Evolutionary conservation across 2,329 filamentous ascomycete species (phyloP).

Genomic region (Colletotrichum graminicola): DNA sequence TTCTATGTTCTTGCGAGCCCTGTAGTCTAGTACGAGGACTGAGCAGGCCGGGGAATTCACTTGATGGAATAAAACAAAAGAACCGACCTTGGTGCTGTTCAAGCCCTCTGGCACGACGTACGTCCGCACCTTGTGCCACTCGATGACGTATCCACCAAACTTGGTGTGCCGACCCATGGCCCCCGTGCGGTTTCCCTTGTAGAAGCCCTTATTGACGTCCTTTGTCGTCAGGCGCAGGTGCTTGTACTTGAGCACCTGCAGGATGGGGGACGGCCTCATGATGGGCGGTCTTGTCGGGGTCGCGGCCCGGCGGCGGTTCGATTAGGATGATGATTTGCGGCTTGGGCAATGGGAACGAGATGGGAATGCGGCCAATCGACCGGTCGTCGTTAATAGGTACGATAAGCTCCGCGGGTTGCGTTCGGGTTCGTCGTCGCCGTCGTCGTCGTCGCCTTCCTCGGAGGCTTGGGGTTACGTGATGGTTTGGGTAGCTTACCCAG

Average conservation of each 20-base stretch:
- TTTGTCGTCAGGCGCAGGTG: conserved; percentile 91
- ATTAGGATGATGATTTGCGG: neutral
- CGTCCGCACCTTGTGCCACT: conserved; percentile 90
- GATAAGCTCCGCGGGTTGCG: neutral
- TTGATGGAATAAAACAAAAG: neutral
- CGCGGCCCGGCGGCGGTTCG: neutral
- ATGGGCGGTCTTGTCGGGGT: conserved; percentile 44
- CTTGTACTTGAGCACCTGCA: conserved; percentile 76
- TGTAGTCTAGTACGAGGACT: neutral
- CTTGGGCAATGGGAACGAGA: neutral
- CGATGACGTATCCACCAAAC: conserved; percentile 85
- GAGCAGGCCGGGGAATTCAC: neutral
- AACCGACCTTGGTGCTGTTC: conserved; percentile 76
- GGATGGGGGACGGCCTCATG: conserved; percentile 77
- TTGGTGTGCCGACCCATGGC: conserved; percentile 88
- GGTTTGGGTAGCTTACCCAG: conserved; percentile 7
- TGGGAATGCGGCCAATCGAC: neutral
- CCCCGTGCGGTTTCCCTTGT: conserved; percentile 94
- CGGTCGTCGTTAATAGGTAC: neutral
- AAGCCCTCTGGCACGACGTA: conserved; percentile 83
- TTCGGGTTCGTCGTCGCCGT: neutral
- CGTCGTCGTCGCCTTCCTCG: conserved; percentile 6
- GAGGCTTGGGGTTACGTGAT: neutral
- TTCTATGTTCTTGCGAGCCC: neutral
- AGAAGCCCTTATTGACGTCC: conserved; percentile 92